Conservation (phyloP, 2,329 filamentous ascomycete genomes). For the Fusarium ramigenum region DNA sequence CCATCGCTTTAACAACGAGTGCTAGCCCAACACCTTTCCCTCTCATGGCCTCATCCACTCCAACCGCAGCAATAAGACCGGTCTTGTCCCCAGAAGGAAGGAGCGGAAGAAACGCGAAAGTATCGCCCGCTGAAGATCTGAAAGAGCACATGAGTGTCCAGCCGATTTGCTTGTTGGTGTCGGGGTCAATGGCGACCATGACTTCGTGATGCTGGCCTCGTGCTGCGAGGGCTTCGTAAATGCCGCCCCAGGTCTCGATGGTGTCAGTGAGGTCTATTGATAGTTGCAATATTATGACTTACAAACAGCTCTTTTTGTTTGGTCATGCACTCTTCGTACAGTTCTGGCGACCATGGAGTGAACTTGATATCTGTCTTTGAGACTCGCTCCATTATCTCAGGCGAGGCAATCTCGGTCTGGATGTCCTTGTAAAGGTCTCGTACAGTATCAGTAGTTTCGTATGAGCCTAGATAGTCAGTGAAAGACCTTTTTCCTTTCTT, state of each 20-base stretch:
- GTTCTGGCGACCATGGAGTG: slow-evolving; percentile 33
- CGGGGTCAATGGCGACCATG: slow-evolving; percentile 37
- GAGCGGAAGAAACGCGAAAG: slow-evolving; percentile 29
- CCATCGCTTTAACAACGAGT: slow-evolving; percentile 35
- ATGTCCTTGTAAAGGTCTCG: slow-evolving; percentile 21
- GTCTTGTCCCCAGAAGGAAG: slow-evolving; percentile 33
- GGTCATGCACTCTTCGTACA: slow-evolving; percentile 38
- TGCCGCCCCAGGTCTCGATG: slow-evolving; percentile 21
- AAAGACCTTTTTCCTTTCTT: too few relatives aligned
- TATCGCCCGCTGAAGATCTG: neutral
- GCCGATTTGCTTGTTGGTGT: slow-evolving; percentile 38
- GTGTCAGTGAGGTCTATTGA: too few relatives aligned
- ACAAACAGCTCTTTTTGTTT: slow-evolving; percentile 37
- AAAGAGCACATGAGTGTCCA: slow-evolving; percentile 41
- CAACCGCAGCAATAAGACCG: slow-evolving; percentile 36
- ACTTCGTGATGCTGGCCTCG: slow-evolving; percentile 29
- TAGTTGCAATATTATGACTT: too few relatives aligned
- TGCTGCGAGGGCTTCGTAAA: slow-evolving; percentile 28
- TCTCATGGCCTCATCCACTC: slow-evolving; percentile 30
- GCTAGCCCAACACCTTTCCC: slow-evolving; percentile 35
- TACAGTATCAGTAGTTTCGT: neutral
- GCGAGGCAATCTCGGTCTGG: neutral
- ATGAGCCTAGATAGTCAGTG: accelerated
- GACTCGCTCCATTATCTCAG: slow-evolving; percentile 28
- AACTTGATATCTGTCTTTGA: slow-evolving; percentile 32